Evolutionary conservation across 306 rosid genomes (phyloP), one percentile per base, ranked within the genome.

Genomic region (Elaeagnus macrophylla): DNA sequence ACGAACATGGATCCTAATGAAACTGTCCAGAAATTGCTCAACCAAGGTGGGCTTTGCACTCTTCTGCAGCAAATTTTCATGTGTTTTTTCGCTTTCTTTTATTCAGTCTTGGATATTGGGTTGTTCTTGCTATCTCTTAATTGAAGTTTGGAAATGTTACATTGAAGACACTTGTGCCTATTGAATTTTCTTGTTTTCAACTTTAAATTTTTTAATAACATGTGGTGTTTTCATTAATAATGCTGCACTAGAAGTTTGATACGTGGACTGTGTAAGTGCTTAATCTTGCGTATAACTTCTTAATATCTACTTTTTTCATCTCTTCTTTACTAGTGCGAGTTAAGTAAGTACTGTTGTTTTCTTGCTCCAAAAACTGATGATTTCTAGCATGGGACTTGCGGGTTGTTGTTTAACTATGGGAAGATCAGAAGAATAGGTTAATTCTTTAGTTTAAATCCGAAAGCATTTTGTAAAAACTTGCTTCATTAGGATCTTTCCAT

Each of bases 1-100:
- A 56, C 75, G 18, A 66, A 87, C 77, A 93, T 93, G 99, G 99
- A 93, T 75, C 99, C 99, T 71, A 84, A 93, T 57, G 99, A 93
- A 70, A 84, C 99, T n/a, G 45, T 89, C 16, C 94, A 87, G 85
- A 87, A 82, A 76, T 81, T 93, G 86, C 96, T 93, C 46, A 69
- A 73, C 80, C 99, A 93, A 84, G 99, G 99, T 93, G 37, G 40
- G 64, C 10, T 39, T 56, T 44, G 16, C 58, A 37, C 59, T 10
- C 35, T 61, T 6, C 35, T 11, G 10, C n/a, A 36, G 32, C 64
- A 10, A 8, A 10, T 57, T 36, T 50, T 17, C 1, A 8, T 10
- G n/a, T 6, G 53, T 19, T 32, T 12, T 37, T 36, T 48, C 7
- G 9, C 8, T 18, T 46, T 15, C 8, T 0, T 41, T 11, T 25